Percentiles rank a stretch among this genome's conserved stretches.
These are phyloP conservation scores for Wickerhamomyces sp. DNA, from an alignment of 1,139 yeast species.

Conservation along the genomic window DNA sequence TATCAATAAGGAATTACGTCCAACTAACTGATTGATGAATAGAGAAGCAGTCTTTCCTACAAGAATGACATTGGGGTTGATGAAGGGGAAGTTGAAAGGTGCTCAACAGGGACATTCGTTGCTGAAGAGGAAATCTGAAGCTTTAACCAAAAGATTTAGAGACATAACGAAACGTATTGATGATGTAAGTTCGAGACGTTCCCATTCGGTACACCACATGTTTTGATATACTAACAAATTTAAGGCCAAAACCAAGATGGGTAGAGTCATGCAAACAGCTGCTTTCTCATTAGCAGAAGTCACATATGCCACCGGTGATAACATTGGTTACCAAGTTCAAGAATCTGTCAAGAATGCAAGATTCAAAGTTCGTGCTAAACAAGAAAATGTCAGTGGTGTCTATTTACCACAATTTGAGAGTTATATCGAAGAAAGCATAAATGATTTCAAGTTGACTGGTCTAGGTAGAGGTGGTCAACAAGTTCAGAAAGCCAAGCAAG, in stretches of 20 bases:
- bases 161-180: conserved; percentile 93
- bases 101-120: conserved; percentile 96
- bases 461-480: conserved; percentile 98
- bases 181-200: conserved; percentile 38
- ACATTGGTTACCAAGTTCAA: conserved; percentile 91
- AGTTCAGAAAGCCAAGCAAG: conserved; percentile 89
- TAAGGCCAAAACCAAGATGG: conserved; percentile 89
- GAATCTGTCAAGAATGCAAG: conserved; percentile 90
- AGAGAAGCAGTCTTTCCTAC: conserved; percentile 94
- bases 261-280: conserved; percentile 97
- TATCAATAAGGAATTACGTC: neutral
- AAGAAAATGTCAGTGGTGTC: conserved; percentile 96
- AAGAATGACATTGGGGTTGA: conserved; percentile 91
- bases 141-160: conserved; percentile 91
- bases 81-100: conserved; percentile 95
- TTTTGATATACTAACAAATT: conserved; percentile 1
- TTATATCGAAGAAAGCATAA: conserved; percentile 74
- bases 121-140: conserved; percentile 93
- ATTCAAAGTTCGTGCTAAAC: conserved; percentile 85
- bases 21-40: neutral
- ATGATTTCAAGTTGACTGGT: conserved; percentile 94
- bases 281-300: conserved; percentile 97
- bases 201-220: neutral
- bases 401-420: conserved; percentile 89
- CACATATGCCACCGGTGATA: conserved; percentile 94